Evolutionary conservation across 2,329 filamentous ascomycete species (phyloP).

Genomic region (Drechmeria coniospora): DNA sequence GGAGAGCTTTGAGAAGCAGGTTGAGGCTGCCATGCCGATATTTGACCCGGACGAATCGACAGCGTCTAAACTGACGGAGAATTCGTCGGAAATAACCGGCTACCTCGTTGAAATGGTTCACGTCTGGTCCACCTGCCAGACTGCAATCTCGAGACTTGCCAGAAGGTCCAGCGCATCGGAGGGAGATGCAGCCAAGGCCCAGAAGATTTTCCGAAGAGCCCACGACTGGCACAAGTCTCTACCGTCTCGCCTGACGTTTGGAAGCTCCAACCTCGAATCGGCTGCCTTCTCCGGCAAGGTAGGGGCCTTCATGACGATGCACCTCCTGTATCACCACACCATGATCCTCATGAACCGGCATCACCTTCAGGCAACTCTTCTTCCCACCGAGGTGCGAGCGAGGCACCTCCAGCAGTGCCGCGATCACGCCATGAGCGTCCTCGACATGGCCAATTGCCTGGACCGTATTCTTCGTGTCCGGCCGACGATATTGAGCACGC

Average conservation of each 20-base stretch:
- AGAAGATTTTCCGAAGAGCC: conserved; percentile 33
- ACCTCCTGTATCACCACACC: conserved; percentile 50
- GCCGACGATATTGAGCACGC: conserved; percentile 21
- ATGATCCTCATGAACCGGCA: conserved; percentile 52
- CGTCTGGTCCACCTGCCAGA: conserved; percentile 49
- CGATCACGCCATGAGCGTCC: conserved; percentile 35
- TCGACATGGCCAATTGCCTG: conserved; percentile 29
- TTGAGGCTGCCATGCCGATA: conserved; percentile 39
- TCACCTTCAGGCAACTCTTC: conserved; percentile 22
- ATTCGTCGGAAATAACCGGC: conserved; percentile 35
- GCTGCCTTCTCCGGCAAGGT: conserved; percentile 36
- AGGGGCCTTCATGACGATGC: conserved; percentile 46
- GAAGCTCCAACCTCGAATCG: conserved; percentile 38
- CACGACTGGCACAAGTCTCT: conserved; percentile 43
- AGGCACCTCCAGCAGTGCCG: conserved; percentile 32
- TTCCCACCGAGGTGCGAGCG: conserved; percentile 23
- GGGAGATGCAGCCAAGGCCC: conserved; percentile 19
- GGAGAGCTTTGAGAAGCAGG: conserved; percentile 44
- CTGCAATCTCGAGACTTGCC: conserved; percentile 33
- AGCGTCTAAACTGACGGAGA: conserved; percentile 8
- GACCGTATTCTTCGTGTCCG: conserved; percentile 19
- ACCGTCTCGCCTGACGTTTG: conserved; percentile 38
- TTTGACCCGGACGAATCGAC: conserved; percentile 35
- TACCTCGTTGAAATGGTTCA: conserved; percentile 47
- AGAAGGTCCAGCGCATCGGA: conserved; percentile 12